Evolutionary conservation across 192 early-diverging fungal genomes (phyloP).

Genomic region (Backusella morwellensis): DNA sequence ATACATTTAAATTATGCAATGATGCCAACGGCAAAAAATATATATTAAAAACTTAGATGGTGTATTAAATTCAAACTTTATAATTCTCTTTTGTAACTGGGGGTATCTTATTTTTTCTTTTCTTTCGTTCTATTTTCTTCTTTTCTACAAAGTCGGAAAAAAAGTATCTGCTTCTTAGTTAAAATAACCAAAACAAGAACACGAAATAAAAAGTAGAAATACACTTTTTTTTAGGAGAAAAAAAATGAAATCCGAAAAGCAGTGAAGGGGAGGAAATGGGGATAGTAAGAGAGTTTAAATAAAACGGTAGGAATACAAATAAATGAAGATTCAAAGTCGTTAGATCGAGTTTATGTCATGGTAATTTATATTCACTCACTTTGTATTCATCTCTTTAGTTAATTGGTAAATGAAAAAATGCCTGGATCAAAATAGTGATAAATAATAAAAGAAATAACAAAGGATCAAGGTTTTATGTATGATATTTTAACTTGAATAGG

Average conservation of each 20-base stretch:
- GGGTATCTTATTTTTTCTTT: background rate
- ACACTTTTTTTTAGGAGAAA: too few relatives aligned
- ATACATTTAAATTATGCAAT: background rate
- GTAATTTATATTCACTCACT: too few relatives aligned
- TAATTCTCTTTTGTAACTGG: background rate
- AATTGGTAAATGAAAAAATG: background rate
- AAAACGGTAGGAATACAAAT: too few relatives aligned
- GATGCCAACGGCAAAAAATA: background rate
- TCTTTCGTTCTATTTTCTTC: background rate
- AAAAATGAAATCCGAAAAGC: too few relatives aligned
- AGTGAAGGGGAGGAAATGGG: too few relatives aligned
- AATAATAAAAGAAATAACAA: background rate
- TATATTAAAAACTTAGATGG: background rate
- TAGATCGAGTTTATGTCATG: too few relatives aligned
- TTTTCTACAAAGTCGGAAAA: background rate
- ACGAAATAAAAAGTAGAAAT: too few relatives aligned
- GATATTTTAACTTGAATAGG: background rate
- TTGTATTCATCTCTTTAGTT: too few relatives aligned
- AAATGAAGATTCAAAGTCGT: too few relatives aligned
- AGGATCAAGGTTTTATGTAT: background rate
- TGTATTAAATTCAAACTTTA: background rate
- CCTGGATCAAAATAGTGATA: background rate
- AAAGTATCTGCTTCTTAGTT: too few relatives aligned
- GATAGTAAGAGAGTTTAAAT: too few relatives aligned
- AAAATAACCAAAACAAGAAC: too few relatives aligned